Evolutionary conservation across 2,329 filamentous ascomycete species (phyloP).

Genomic region (Chrysoporthe deuterocubensis): DNA sequence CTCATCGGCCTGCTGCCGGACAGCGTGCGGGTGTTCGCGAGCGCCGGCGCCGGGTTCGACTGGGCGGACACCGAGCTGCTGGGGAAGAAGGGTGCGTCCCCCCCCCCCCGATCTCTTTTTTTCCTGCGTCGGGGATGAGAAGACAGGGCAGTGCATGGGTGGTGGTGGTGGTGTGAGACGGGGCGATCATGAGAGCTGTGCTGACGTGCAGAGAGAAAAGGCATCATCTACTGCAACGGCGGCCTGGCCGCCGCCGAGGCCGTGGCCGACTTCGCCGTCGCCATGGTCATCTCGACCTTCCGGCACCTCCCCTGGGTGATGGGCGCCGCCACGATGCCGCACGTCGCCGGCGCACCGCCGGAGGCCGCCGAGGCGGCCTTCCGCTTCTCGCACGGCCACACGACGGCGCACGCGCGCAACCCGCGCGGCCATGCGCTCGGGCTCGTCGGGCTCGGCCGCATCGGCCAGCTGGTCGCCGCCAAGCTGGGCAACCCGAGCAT

Average conservation of each 20-base stretch:
- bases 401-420: constrained; percentile 65
- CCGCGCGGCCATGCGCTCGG: constrained; percentile 65
- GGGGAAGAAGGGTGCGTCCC: constrained; percentile 58
- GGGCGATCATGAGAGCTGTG: no score
- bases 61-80: constrained; percentile 67
- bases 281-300: constrained; percentile 71
- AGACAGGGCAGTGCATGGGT: neutral
- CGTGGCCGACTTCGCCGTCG: constrained; percentile 73
- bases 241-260: constrained; percentile 72
- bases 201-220: constrained; percentile 36
- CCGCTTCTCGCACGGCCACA: constrained; percentile 61
- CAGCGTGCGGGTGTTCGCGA: constrained; percentile 64
- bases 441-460: constrained; percentile 71
- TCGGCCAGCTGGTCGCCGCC: constrained; percentile 65
- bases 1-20: constrained; percentile 59
- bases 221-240: constrained; percentile 74
- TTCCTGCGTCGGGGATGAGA: neutral
- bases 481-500: constrained; percentile 59
- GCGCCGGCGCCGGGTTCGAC: constrained; percentile 68
- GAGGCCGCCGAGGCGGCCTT: constrained; percentile 44
- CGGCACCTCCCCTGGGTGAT: constrained; percentile 69
- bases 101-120: neutral
- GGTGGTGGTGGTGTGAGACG: constrained; percentile 13
- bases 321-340: constrained; percentile 53
- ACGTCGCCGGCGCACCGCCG: constrained; percentile 35